Evolutionary conservation across 306 rosid species (phyloP), one percentile per base, ranked within the genome.

Genomic region (Prunus campanulata): DNA sequence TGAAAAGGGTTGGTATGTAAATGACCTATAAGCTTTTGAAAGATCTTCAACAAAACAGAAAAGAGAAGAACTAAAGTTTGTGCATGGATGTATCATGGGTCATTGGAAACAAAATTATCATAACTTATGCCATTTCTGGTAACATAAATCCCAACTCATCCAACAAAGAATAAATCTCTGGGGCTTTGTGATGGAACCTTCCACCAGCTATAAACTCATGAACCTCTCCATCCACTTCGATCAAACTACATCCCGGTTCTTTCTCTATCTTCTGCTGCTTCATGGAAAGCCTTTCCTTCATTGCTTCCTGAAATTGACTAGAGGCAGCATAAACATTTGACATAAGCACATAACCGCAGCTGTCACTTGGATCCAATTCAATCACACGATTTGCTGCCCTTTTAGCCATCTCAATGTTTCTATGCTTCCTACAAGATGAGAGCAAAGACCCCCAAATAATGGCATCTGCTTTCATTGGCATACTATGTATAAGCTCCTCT

Each of bases 391-490:
- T 85, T 6, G 92, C 93, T 16, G 90, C 97, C 46, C 90, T 52
- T 81, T 83, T 82, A 5, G 90, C 97, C 67, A 88, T 89, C 72
- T 88, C 83, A 72, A 83, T 81, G 81, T 87, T 86, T 76, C 88
- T 88, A 39, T 88, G 85, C 81, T 82, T 88, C 85, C 90, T 84
- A 78, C 96, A 88, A 71, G 85, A 88, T 15, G 98, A 89, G 44
- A 92, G 93, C 84, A 94, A 78, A 69, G 93, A 88, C 6, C 97
- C 98, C 97, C 97, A 92, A 66, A 95, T 87, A 66, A 92, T 84
- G 25, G 89, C 85, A 77, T 90, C 97, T 10, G 89, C 85, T 70
- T 92, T 24, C 66, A 86, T 52, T 67, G 91, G 78, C 93, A 95
- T 86, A 20, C 63, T 78, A 66, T 69, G 55, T 66, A 89, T 88